Evolutionary conservation across 768 basidiomycete species (phyloP), one percentile per base, ranked within the genome.

Genomic region (Mycena vulgaris): DNA sequence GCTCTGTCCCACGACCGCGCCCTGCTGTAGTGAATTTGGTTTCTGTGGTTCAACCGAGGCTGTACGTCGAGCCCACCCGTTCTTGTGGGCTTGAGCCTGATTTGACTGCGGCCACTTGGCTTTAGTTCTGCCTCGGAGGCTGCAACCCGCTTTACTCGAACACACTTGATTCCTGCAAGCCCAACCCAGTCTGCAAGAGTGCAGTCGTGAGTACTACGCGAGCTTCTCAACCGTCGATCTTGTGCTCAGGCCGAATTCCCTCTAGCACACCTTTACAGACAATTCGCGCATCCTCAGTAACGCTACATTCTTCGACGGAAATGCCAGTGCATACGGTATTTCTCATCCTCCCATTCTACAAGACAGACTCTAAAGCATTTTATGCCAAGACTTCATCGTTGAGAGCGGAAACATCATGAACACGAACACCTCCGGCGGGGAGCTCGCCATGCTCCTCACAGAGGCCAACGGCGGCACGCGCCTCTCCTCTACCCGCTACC

Each of bases 81-180:
- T 30, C 23, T 42, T 35, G n/a, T n/a, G 10, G 30, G 30, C 27
- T 64, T 27, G 47, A 56, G 47, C 21, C 37, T 39, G 47, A 61
- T 55, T 62, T 67, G 28, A 16, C 28, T 16, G 39, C 69, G 48
- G 56, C 27, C 25, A 39, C 40, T 16, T 40, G 40, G 11, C 19
- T 58, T 23, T 73, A 94, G 90, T 95, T 90, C 78, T 95, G 95
- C 77, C 83, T 95, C 37, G 93, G 93, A 53, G 95, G 95, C n/a
- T 96, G 95, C 83, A 89, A 96, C 75, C 94, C 95, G 23, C 84
- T 94, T 33, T 80, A 84, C 48, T 96, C 95, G 8, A 75, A 90
- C 75, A 78, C 86, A 4, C 80, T 92, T 42, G 80, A 81, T 66
- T 94, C 94, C 0, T 96, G 94, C 81, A 80, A 77, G 55, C 93